Base-by-base conservation (phyloP, 192 early-diverging fungal genomes). In the Spizellomyces sp. region DNA sequence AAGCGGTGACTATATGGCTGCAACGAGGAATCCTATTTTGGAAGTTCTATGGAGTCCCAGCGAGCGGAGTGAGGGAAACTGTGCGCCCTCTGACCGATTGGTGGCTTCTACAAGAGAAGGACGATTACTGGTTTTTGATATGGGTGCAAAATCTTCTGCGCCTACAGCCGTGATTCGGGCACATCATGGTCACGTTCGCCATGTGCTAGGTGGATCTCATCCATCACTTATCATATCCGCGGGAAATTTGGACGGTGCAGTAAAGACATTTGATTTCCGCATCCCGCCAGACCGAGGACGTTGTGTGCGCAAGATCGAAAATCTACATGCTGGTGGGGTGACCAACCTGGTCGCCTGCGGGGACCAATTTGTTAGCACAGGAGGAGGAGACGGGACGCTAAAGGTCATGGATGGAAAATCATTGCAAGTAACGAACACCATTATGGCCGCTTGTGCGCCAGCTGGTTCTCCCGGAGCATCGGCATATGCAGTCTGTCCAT, bases 1-100 rank as follows among this genome's bases (percentile, higher is more conserved):
- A 6, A 41, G 42, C 5, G 64, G 64, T 4, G 73, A 75, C 66
- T 75, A 75, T 52, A 75, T 75, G 73, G 66, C 65, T 4, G 48
- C 46, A 47, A 75, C 73, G 9, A 57, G 73, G 7, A 75, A 75
- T 45, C 73, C 73, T 41, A 59, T 73, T 4, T 58, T 73, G 27
- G 67, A 62, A 3, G 58, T 69, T 45, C 8, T 27, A 27, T 69
- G 67, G 67, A 15, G 36, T 14, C 14, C 12, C 5, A 19, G 43
- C 9, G 45, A 58, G 48, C 12, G 7, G 5, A 15, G 14, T 56
- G 4, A 4, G 27, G 64, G 45, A 45, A 48, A 21, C 19, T 43
- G 9, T 64, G 60, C 15, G 1, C 48, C 59, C 6, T n/a, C 19
- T 12, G 62, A 63, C 21, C 21, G 47, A 9, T 27, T 72, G 9